Evolutionary conservation across 768 basidiomycete species (phyloP), one percentile per base, ranked within the genome.

Genomic region (Suillus spraguei): DNA sequence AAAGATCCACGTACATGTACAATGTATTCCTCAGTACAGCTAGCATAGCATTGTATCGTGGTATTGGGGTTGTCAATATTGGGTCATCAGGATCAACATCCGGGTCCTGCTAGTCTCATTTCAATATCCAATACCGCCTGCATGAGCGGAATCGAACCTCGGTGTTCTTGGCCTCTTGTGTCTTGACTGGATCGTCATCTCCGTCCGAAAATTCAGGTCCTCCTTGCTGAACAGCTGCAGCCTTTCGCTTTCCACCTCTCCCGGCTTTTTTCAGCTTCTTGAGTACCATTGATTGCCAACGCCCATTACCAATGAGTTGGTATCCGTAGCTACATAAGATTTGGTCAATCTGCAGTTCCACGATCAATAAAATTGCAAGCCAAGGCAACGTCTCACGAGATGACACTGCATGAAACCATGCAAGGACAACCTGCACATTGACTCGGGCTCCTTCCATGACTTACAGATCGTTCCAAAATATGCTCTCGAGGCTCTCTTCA

Each of bases 21-120:
- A 97, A 78, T 0, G 90, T 94, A 72, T 94, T 96, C 24, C 87
- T 83, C 49, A 94, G 80, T 8, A 95, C 87, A 0, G 93, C 87
- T 8, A 95, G 79, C 94, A 97, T 95, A 5, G 92, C 84, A 68
- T 96, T 97, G 74, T 95, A 96, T 9, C 93, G 82, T 1, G 87
- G 81, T 20, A 89, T 78, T 0, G 95, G 95, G 1, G 78, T 76
- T 0, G 89, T 87, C 64, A 82, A 70, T 42, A 79, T 75, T 0
- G 92, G 89, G 69, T 94, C 92, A 60, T 91, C 85, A 0, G 82
- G 78, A 66, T 90, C 87, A 11, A 71, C 59, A 24, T 83, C 83
- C 39, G 74, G 69, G 17, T 76, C 74, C 41, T 42, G 64, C 14
- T 56, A 54, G 22, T 41, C 17, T 58, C 10, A 32, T 41, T 3